Base-by-base conservation (phyloP, 208 protist species). In the Wallacemonas collosoma region DNA sequence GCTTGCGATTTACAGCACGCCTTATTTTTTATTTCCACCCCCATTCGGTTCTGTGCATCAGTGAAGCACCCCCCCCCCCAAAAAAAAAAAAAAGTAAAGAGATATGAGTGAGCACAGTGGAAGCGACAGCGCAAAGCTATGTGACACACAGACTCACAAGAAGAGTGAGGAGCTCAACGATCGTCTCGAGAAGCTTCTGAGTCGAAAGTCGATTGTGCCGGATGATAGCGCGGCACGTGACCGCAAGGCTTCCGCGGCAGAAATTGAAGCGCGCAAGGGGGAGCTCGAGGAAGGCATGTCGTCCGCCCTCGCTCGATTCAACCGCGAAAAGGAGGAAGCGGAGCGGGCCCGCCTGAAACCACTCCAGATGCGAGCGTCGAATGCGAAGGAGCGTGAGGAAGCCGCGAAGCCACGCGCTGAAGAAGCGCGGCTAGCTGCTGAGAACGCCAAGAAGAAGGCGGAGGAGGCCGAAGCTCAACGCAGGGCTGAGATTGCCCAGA, bases 11-110 rank as follows among this genome's bases (percentile, higher is more conserved):
- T 26, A 26, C 26, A 26, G 0, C 26, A 26, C 26, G 26, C 26
- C 26, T 26, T 26, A 26, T 26, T 26, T 26, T 26, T 26, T 26
- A 1, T 26, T 26, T 26, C 0, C 0, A 26, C 26, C 26, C 26
- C 26, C 26, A 26, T 26, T 26, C 26, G 26, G 26, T 26, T 26
- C 26, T 26, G 26, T 26, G 26, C 26, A 26, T 26, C 26, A 26
- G 26, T 26, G 26, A 26, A 26, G 0, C 26, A 26, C 26, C 26
- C 26, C 26, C 26, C 26, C 26, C 26, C 26, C 26, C 26, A 3
- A 56, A 56, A 75, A 26, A 74, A 74, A 67, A 74, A 67, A 44
- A 44, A 67, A 55, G 63, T 12, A 7, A 36, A 57, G 0, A 57
- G 17, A 15, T 12, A 63, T 63, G 57, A 63, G 57, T n/a, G 57